phyloP scores from a whole-genome alignment of 2,329 filamentous ascomycete species.

The Paecilomyces formosus region DNA sequence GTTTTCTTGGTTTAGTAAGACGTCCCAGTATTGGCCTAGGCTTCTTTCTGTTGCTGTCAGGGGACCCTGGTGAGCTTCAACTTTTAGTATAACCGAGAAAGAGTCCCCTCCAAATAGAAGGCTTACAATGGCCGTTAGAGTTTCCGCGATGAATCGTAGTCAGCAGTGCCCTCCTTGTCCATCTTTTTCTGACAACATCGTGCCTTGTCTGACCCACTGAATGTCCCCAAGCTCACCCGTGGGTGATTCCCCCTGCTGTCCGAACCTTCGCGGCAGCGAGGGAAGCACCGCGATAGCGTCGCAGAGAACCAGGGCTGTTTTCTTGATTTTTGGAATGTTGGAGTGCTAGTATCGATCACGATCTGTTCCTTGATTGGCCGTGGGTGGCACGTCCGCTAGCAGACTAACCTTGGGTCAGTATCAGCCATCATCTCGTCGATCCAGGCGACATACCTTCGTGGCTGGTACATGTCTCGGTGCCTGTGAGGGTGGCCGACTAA shows the following conservation, averaged over 20 bases:
- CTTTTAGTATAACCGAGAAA: background rate
- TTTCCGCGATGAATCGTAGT: background rate
- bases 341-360: background rate
- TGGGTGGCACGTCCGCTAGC: background rate
- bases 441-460: background rate
- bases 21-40: background rate
- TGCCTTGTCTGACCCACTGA: background rate
- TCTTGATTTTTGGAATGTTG: background rate
- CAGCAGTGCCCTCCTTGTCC: background rate
- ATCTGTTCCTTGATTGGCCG: background rate
- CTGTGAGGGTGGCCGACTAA: background rate
- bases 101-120: background rate
- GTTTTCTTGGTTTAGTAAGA: background rate
- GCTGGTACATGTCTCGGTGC: background rate
- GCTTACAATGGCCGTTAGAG: background rate
- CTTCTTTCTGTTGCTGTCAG: background rate
- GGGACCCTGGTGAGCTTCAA: background rate
- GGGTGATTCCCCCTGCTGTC: constrained; percentile 20
- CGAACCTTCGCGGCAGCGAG: constrained; percentile 32
- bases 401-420: background rate
- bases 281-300: constrained; percentile 12
- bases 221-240: constrained; percentile 14
- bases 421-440: background rate
- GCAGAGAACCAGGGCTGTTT: background rate
- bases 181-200: background rate